Conservation (phyloP, 257 asterid genomes). For the Petrea volubilis region DNA sequence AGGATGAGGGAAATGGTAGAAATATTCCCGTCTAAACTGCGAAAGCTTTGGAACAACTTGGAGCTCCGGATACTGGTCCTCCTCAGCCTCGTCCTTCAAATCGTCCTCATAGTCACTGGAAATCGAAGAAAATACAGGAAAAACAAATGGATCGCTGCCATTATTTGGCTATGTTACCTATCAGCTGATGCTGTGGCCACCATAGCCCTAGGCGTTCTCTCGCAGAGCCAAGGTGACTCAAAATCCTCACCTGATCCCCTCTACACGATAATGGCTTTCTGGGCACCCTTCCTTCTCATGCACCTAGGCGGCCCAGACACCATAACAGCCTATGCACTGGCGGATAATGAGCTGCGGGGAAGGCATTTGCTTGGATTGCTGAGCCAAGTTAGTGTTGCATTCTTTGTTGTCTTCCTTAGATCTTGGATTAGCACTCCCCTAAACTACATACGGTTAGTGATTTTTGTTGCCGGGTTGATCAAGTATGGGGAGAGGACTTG, state of each 20-base stretch:
- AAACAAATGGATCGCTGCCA: not conserved
- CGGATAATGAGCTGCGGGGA: slow-evolving; percentile 45
- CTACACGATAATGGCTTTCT: slow-evolving; percentile 21
- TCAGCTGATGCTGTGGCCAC: slow-evolving; percentile 39
- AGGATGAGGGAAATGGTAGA: not conserved
- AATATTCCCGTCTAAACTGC: not conserved
- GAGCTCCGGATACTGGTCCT: slow-evolving; percentile 28
- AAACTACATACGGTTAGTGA: slow-evolving; percentile 1
- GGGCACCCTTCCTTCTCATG: slow-evolving; percentile 47
- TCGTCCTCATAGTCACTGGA: slow-evolving; percentile 16
- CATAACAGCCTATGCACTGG: slow-evolving; percentile 46
- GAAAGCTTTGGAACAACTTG: slow-evolving; percentile 8
- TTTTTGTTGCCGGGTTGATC: slow-evolving; percentile 37
- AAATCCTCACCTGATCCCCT: not conserved
- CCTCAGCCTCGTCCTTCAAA: slow-evolving; percentile 15
- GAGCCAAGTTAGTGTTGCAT: slow-evolving; percentile 27
- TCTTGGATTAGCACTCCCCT: not conserved
- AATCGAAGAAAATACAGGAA: slow-evolving; percentile 25
- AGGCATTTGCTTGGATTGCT: slow-evolving; percentile 30
- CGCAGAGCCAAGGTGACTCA: slow-evolving; percentile 11
- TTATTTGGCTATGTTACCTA: slow-evolving; percentile 23
- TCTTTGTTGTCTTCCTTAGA: slow-evolving; percentile 25
- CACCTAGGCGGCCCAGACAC: slow-evolving; percentile 51
- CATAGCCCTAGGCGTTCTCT: slow-evolving; percentile 33
- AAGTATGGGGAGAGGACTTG: slow-evolving; percentile 44